These are phyloP conservation scores for Phytopythium helicoides DNA, from an alignment of 352 stramenopile species.

Conservation along the genomic window DNA sequence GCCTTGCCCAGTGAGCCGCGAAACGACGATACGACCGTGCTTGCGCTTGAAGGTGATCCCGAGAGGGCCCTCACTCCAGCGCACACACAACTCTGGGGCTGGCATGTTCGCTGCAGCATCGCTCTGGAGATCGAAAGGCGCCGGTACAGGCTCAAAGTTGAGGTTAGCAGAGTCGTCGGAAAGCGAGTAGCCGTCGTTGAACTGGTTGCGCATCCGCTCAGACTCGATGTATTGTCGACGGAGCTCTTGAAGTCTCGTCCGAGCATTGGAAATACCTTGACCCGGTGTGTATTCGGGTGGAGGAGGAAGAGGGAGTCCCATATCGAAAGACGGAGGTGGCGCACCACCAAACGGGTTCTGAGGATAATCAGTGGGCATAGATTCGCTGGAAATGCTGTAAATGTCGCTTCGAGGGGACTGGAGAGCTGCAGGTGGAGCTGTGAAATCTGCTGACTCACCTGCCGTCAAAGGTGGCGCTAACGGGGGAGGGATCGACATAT, in stretches of 20 bases:
- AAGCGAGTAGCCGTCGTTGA: conserved; percentile 50
- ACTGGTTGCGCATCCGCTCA: conserved; percentile 55
- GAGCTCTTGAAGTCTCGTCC: conserved; percentile 45
- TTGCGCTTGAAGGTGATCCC: conserved; percentile 83
- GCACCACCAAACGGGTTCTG: conserved; percentile 3
- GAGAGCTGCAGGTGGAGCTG: background rate
- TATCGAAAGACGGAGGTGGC: conserved; percentile 8
- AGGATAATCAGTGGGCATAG: background rate
- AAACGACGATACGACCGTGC: conserved; percentile 76
- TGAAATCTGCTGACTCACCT: background rate
- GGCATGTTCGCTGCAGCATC: conserved; percentile 19
- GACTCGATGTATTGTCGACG: conserved; percentile 71
- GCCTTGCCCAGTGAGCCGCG: conserved; percentile 63
- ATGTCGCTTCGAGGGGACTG: conserved; percentile 5
- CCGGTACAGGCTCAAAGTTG: conserved; percentile 3
- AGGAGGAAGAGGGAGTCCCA: conserved; percentile 16
- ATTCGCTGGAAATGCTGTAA: conserved; percentile 8
- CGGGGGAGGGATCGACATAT: background rate
- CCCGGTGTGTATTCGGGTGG: conserved; percentile 20
- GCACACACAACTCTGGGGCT: conserved; percentile 63
- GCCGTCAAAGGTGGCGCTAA: conserved; percentile 2
- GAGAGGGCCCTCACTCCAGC: conserved; percentile 67
- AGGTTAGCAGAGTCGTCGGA: conserved; percentile 53
- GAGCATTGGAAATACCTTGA: conserved; percentile 6
- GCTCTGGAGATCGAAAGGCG: conserved; percentile 4